Base-by-base conservation (phyloP, 106 monocot species). In the Platanthera guangdongensis region DNA sequence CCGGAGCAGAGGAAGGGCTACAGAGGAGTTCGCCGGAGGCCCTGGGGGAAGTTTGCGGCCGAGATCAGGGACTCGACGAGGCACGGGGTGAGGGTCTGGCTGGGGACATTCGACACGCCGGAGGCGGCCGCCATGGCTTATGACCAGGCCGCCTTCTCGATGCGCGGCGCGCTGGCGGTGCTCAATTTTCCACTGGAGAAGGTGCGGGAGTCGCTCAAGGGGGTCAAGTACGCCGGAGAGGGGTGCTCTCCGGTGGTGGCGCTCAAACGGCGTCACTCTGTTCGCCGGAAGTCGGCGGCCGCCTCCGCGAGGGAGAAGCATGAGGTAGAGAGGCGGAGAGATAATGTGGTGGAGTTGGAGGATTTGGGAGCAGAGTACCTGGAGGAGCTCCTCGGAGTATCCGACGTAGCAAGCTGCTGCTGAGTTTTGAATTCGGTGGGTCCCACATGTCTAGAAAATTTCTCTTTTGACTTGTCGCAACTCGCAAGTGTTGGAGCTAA, bases 1-100 rank as follows among this genome's bases (percentile, higher is more conserved):
- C 47, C 57, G 8, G 32, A 50, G 62, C 45, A 53, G 39, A 39
- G 16, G 68, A 77, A 53, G 75, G 59, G 85, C 47, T 85, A 85
- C 69, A 10, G 77, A 30, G 81, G 85, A 2, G 85, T 85, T 2
- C 52, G 81, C 55, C 46, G 80, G 74, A 76, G 84, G 22, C 84
- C 84, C 8, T 84, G 84, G 84, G 80, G 84, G 73, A 80, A 80
- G 47, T 84, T 77, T 30, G 84, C 84, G 0, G 80, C 84, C 6
- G 80, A 84, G 80, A 84, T 84, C 54, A 77, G 80, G 55, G 84
- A 84, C 57, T 84, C 84, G 7, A 84, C 80, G 18, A 15, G 84
- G 50, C 46, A 46, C 22, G 84, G 84, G 4, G 53, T 78, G 0
- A 51, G 81, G 50, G 81, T 85, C 4, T 85, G 85, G 85, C 57